These are phyloP conservation scores for Alternaria postmessia DNA, from an alignment of 2,329 filamentous ascomycete genomes.

Conservation along the genomic window DNA sequence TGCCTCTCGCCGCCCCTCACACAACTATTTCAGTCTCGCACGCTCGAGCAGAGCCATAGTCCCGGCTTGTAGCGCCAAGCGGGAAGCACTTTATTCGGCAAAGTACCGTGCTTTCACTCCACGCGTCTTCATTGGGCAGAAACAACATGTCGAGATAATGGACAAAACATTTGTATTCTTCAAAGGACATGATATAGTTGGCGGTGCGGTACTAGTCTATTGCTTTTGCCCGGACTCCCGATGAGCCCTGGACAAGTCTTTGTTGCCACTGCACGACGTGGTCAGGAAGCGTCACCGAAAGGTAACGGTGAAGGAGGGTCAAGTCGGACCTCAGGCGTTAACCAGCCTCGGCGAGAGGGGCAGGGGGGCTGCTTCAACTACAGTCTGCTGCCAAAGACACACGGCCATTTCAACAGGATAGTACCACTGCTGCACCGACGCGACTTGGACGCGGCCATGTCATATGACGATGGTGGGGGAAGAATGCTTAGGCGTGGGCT, in stretches of 20 bases:
- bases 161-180: not conserved
- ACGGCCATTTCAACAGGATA: not conserved
- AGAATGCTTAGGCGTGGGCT: conserved; percentile 1
- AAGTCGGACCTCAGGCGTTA: not conserved
- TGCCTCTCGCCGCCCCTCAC: not conserved
- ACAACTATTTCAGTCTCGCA: not conserved
- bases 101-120: conserved; percentile 7
- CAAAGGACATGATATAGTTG: not conserved
- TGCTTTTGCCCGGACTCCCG: conserved; percentile 5
- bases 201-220: not conserved
- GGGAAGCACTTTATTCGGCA: conserved; percentile 8
- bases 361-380: too few species aligned
- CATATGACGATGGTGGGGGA: conserved; percentile 1
- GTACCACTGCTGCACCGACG: not conserved
- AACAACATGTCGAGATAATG: not conserved
- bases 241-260: not conserved
- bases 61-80: conserved; percentile 7
- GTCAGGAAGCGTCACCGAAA: not conserved
- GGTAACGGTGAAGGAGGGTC: not conserved
- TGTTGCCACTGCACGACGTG: not conserved
- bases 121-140: conserved; percentile 16
- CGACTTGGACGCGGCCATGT: conserved; percentile 6
- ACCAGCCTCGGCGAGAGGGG: too few species aligned
- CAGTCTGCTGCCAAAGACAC: not conserved
- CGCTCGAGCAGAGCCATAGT: conserved; percentile 2